Conservation (phyloP, 1,284 basidiomycete species). For the Golubevia sp. region DNA sequence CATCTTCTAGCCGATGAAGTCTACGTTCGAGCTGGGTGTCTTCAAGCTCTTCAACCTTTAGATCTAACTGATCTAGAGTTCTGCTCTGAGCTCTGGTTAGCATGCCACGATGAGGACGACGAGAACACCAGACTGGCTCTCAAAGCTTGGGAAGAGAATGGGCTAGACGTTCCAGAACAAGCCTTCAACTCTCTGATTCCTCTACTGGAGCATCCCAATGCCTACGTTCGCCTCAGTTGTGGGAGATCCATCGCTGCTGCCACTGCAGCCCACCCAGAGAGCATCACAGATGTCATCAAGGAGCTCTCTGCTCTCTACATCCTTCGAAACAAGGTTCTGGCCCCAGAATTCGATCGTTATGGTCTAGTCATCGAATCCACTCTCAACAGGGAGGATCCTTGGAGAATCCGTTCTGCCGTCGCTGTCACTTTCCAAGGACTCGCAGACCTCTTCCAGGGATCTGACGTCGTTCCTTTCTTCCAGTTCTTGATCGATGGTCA, state of each 20-base stretch:
- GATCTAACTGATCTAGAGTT: constrained; percentile 94
- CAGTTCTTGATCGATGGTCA: constrained; percentile 81
- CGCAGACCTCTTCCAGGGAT: constrained; percentile 72
- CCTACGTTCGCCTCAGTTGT: constrained; percentile 78
- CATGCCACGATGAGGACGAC: constrained; percentile 87
- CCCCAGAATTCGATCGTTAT: constrained; percentile 64
- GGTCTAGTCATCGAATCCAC: constrained; percentile 92
- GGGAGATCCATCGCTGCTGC: constrained; percentile 79
- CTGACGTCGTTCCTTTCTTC: constrained; percentile 79
- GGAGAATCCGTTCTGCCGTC: constrained; percentile 80
- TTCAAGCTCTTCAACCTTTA: constrained; percentile 91
- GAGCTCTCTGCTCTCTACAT: constrained; percentile 76
- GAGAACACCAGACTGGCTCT: constrained; percentile 83
- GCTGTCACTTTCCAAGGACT: constrained; percentile 74
- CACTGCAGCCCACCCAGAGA: constrained; percentile 75
- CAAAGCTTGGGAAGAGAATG: constrained; percentile 94
- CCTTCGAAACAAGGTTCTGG: constrained; percentile 84
- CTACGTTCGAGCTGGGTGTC: constrained; percentile 82
- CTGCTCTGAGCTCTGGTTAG: constrained; percentile 85
- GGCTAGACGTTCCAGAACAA: constrained; percentile 79
- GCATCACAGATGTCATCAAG: constrained; percentile 66
- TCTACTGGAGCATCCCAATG: constrained; percentile 78
- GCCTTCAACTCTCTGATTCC: constrained; percentile 72
- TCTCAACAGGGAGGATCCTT: constrained; percentile 89
- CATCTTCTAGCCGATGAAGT: constrained; percentile 86